Conservation (phyloP, 2,329 filamentous ascomycete genomes). For the Rugonectria rugulosa region DNA sequence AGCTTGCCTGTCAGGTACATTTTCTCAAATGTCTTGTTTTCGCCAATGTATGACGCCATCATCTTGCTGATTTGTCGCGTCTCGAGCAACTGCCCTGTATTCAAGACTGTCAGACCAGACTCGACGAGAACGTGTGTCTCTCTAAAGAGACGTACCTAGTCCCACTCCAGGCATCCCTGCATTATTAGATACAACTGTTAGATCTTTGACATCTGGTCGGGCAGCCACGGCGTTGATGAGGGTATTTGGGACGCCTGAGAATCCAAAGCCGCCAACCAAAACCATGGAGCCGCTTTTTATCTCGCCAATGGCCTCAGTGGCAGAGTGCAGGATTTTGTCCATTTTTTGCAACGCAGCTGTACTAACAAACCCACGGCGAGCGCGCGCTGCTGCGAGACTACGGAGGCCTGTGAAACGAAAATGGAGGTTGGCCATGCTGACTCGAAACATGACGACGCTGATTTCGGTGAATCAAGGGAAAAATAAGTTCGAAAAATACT, state of each 20-base stretch:
- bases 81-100: slow-evolving; percentile 79
- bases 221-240: slow-evolving; percentile 76
- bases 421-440: too few relatives aligned
- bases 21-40: slow-evolving; percentile 91
- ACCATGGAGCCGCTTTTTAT: slow-evolving; percentile 81
- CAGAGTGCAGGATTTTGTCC: slow-evolving; percentile 79
- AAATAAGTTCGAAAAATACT: too few relatives aligned
- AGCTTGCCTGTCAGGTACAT: slow-evolving; percentile 91
- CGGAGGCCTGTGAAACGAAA: too few relatives aligned
- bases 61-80: slow-evolving; percentile 90
- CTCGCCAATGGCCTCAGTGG: slow-evolving; percentile 74
- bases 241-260: slow-evolving; percentile 83
- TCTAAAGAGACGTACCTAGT: too few relatives aligned
- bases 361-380: too few relatives aligned
- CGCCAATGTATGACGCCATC: slow-evolving; percentile 92
- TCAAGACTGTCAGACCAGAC: too few relatives aligned
- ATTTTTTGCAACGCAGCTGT: too few relatives aligned
- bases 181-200: slow-evolving; percentile 95
- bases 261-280: slow-evolving; percentile 82
- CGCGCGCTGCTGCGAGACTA: too few relatives aligned
- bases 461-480: too few relatives aligned
- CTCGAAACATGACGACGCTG: too few relatives aligned
- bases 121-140: too few relatives aligned
- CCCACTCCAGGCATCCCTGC: slow-evolving; percentile 87
- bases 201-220: slow-evolving; percentile 73